Conservation (phyloP, 345 rosid genomes). For the Theobroma cacao region DNA sequence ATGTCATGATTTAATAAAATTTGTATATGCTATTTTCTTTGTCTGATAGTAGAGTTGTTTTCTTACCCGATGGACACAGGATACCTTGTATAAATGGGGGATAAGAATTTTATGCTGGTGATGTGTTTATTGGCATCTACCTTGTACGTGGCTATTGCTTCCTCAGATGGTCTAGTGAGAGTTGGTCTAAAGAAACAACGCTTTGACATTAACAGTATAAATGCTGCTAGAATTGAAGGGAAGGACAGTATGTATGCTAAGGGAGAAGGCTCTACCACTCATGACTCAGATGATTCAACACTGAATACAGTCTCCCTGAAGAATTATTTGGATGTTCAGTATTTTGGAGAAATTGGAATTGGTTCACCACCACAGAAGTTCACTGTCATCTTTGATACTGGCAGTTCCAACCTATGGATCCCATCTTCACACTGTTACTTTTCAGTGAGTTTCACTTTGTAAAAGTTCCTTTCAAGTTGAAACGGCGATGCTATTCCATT, state of each 20-base stretch:
- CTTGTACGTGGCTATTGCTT: conserved; percentile 35
- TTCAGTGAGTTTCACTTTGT: conserved; percentile 44
- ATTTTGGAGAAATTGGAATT: conserved; percentile 65
- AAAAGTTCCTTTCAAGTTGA: background rate
- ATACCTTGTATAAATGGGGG: conserved; percentile 24
- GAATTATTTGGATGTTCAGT: conserved; percentile 70
- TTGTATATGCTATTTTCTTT: background rate
- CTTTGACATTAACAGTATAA: conserved; percentile 36
- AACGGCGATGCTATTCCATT: background rate
- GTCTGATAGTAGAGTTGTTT: background rate
- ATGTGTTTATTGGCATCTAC: conserved; percentile 42
- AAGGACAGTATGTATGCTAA: conserved; percentile 16
- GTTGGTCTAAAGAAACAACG: conserved; percentile 64
- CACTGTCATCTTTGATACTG: conserved; percentile 75
- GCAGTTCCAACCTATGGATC: conserved; percentile 87
- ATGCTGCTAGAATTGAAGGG: conserved; percentile 32
- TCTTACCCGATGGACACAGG: background rate
- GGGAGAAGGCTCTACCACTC: conserved; percentile 3
- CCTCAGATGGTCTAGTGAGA: conserved; percentile 50
- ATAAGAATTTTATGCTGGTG: conserved; percentile 22
- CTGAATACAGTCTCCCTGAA: conserved; percentile 46
- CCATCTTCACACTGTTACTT: conserved; percentile 74
- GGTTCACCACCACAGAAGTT: conserved; percentile 78
- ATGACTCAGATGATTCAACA: conserved; percentile 19
- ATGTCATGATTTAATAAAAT: background rate